These are phyloP conservation scores for Solanum dulcamara DNA, from an alignment of 257 asterid genomes.

Conservation along the genomic window DNA sequence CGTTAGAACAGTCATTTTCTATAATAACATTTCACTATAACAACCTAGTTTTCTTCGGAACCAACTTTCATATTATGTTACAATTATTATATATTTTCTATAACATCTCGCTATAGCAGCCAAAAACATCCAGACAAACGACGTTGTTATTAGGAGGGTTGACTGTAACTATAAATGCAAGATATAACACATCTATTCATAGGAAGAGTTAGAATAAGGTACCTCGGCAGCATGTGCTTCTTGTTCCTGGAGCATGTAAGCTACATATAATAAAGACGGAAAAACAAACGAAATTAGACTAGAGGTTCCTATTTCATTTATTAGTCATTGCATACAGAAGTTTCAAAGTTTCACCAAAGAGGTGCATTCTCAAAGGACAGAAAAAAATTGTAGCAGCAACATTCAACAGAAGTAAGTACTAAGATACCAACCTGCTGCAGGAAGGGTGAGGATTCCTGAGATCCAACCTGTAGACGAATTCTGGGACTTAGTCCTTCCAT, in stretches of 20 bases:
- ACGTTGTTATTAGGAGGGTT: background rate
- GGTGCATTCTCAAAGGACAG: background rate
- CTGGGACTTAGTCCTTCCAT: slow-evolving; percentile 44
- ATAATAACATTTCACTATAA: background rate
- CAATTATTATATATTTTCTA: background rate
- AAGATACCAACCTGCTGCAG: slow-evolving; percentile 70
- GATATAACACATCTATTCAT: background rate
- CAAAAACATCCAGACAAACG: background rate
- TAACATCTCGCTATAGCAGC: background rate
- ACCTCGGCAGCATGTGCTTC: slow-evolving; percentile 93
- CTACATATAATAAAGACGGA: slow-evolving; percentile 22
- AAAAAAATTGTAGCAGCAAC: background rate
- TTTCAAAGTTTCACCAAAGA: background rate
- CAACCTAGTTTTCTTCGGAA: background rate
- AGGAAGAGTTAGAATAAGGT: background rate
- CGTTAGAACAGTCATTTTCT: background rate
- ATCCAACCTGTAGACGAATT: slow-evolving; percentile 58
- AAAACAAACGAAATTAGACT: background rate
- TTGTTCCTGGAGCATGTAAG: slow-evolving; percentile 78
- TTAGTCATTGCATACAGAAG: background rate
- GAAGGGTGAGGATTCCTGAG: slow-evolving; percentile 60
- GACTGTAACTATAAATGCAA: background rate
- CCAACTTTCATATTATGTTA: background rate
- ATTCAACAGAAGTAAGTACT: background rate
- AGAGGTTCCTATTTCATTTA: background rate